Conservation (phyloP, 2,329 filamentous ascomycete species). For the Chrysosporium keratinophilum region DNA sequence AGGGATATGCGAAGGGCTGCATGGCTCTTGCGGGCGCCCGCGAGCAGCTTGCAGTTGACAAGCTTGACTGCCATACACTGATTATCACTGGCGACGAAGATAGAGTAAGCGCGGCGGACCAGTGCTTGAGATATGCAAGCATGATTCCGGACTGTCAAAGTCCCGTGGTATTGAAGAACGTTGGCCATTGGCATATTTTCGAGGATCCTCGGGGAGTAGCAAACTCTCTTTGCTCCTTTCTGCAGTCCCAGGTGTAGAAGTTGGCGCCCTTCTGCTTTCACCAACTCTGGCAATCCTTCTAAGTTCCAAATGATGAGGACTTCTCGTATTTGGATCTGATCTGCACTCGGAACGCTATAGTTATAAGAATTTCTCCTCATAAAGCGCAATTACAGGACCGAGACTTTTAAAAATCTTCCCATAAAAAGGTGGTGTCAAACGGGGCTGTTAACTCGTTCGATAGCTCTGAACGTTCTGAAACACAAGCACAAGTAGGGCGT, state of each 20-base stretch:
- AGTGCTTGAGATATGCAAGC: constrained; percentile 27
- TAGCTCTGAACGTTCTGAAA: too few species aligned
- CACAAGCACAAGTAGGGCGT: too few species aligned
- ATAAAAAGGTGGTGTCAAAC: too few species aligned
- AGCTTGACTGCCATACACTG: constrained; percentile 27
- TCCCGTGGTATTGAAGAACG: constrained; percentile 30
- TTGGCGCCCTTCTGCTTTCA: too few species aligned
- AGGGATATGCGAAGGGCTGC: constrained; percentile 48
- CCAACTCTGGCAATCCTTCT: not conserved
- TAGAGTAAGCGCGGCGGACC: constrained; percentile 31
- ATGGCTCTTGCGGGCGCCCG: constrained; percentile 38
- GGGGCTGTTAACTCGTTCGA: too few species aligned
- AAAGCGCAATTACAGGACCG: too few species aligned
- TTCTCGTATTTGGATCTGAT: not conserved
- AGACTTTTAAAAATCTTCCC: too few species aligned
- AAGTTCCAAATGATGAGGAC: too few species aligned
- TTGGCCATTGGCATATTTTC: constrained; percentile 44
- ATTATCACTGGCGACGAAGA: constrained; percentile 42
- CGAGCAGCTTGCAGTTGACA: constrained; percentile 25
- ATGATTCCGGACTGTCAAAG: constrained; percentile 18
- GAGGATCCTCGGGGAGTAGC: constrained; percentile 31
- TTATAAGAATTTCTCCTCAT: too few species aligned
- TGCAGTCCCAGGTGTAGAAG: not conserved
- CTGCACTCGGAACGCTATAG: not conserved
- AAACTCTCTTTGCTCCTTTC: not conserved